A percentile compares a stretch with the other conserved stretches of the same genome.
Evolutionary conservation across 2,329 filamentous ascomycete species (phyloP).

Genomic region (Raffaelea albimanens): DNA sequence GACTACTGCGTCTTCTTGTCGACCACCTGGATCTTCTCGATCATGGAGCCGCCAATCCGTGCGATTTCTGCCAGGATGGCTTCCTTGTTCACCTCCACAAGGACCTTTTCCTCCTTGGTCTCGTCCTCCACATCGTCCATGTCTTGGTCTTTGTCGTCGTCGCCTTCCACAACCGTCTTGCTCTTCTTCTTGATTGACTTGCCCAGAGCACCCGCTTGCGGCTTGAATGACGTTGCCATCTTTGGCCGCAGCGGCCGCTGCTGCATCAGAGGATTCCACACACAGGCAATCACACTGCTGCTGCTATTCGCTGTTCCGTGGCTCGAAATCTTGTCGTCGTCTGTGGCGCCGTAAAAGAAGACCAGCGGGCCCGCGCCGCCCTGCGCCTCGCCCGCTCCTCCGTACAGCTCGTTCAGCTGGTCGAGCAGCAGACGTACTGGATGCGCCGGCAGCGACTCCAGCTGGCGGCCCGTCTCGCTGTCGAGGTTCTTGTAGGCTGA

Average conservation of each 20-base stretch:
- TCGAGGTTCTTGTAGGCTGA: slow-evolving; percentile 74
- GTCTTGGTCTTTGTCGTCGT: neutral
- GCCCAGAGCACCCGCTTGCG: slow-evolving; percentile 21
- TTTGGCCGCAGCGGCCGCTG: slow-evolving; percentile 59
- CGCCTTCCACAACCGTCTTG: neutral
- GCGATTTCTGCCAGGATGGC: slow-evolving; percentile 66
- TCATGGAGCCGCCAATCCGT: slow-evolving; percentile 55
- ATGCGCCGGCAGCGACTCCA: slow-evolving; percentile 44
- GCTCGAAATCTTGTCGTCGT: slow-evolving; percentile 25
- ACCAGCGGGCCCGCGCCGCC: slow-evolving; percentile 47
- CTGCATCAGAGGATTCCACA: slow-evolving; percentile 49
- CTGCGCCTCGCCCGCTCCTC: slow-evolving; percentile 19
- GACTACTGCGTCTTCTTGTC: neutral
- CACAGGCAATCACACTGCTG: slow-evolving; percentile 42
- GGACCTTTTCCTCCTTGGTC: slow-evolving; percentile 13
- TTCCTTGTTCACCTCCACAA: slow-evolving; percentile 55
- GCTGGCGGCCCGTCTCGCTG: slow-evolving; percentile 36
- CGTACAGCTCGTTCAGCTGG: slow-evolving; percentile 60
- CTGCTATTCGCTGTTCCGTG: no score
- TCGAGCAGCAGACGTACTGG: slow-evolving; percentile 53
- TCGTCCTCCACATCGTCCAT: slow-evolving; percentile 17
- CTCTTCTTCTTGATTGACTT: neutral
- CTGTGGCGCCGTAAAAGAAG: slow-evolving; percentile 63
- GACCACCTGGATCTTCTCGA: slow-evolving; percentile 52
- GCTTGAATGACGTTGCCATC: slow-evolving; percentile 57